A percentile compares a stretch with the other conserved stretches of the same genome.
Evolutionary conservation across 129 eudicot species (phyloP).

Genomic region (Tanacetum coccineum): DNA sequence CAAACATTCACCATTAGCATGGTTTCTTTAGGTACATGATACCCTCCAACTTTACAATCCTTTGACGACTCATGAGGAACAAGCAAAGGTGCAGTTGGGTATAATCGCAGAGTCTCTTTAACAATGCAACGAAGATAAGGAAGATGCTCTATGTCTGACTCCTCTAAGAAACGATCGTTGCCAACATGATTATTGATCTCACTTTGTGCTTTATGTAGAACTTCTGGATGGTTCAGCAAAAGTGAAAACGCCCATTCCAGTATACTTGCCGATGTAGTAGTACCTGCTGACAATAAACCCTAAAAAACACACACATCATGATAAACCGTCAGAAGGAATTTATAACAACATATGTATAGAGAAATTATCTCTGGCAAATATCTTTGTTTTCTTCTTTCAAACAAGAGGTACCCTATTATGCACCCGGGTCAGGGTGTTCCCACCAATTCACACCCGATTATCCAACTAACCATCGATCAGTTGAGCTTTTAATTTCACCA

Average conservation of each 20-base stretch:
- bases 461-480: too few relatives aligned
- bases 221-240: constrained; percentile 28
- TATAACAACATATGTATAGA: neutral
- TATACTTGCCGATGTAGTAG: constrained; percentile 20
- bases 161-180: constrained; percentile 20
- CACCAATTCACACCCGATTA: too few relatives aligned
- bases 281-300: constrained; percentile 31
- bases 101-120: constrained; percentile 32
- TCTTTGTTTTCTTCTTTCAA: too few relatives aligned
- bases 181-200: constrained; percentile 23
- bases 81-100: constrained; percentile 32
- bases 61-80: constrained; percentile 32
- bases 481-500: too few relatives aligned
- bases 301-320: constrained; percentile 1
- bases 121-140: constrained; percentile 37
- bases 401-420: too few relatives aligned
- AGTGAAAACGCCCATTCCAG: constrained; percentile 35
- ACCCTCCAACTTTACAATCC: constrained; percentile 31
- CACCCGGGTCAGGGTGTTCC: too few relatives aligned
- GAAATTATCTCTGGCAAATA: too few relatives aligned
- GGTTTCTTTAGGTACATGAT: constrained; percentile 25
- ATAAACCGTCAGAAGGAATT: neutral
- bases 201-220: constrained; percentile 27
- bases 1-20: constrained; percentile 32
- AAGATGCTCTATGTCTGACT: constrained; percentile 23